Evolutionary conservation across 2,329 filamentous ascomycete genomes (phyloP), one percentile per base, ranked within the genome.

Genomic region (Arthrobotrys musiformis): DNA sequence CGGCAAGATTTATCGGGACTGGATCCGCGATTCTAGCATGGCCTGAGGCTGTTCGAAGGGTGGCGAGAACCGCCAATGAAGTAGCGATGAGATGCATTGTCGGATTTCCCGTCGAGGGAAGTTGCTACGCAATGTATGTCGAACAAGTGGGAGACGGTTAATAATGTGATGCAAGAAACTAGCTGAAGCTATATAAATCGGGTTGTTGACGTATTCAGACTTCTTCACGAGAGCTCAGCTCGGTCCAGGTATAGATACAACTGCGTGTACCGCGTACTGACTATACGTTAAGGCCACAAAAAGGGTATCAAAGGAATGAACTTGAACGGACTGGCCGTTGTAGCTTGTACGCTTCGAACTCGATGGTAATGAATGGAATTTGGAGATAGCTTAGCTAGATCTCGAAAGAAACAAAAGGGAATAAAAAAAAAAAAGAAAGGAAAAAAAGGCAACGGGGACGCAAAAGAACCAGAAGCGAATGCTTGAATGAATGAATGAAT

Each of bases 11-110:
- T 80, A 89, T 84, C 5, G 88, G 88, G 13, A 86, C 79, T 8
- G 88, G 88, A 78, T 83, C 83, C 81, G 88, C 85, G 86, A 89
- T 89, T 83, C 89, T 87, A 74, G 86, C 88, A 66, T 85, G 82
- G 78, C 84, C 85, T 61, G 86, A 82, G 79, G 85, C 83, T 63
- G 83, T 81, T 52, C 46, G 44, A 67, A 85, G 79, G 80, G 85
- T 82, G 76, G 84, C 84, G 79, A 87, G 79, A 80, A 85, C 80
- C 79, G 84, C 81, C 78, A 84, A 82, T 78, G 86, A 78, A 76
- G 84, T 76, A 26, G 62, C 44, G 37, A 73, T 33, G 4, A 63
- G 37, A 7, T 48, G 61, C 74, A 73, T 78, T 22, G 35, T 66
- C 26, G 50, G 35, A n/a, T 40, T 40, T 40, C 9, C 35, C 15